Evolutionary conservation across 2,329 filamentous ascomycete genomes (phyloP).

Genomic region (Aspergillus sp.): DNA sequence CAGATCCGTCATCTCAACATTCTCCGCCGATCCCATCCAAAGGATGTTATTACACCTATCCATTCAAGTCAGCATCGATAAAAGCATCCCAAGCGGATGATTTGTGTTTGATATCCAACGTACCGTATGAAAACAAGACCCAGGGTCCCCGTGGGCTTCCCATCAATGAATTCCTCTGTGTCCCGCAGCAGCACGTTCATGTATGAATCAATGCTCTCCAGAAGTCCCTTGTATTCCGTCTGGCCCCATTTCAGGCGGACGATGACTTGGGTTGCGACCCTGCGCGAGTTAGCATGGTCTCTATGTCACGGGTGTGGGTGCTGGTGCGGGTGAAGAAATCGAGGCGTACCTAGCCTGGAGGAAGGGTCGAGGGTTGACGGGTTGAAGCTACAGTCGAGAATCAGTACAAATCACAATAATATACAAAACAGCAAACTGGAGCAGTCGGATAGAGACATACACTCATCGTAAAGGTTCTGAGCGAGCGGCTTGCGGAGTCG

Average conservation of each 20-base stretch:
- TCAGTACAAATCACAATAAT: slow-evolving; percentile 18
- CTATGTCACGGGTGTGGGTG: too few relatives aligned
- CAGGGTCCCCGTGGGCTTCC: slow-evolving; percentile 78
- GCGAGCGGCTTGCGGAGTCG: slow-evolving; percentile 7
- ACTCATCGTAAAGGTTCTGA: slow-evolving; percentile 31
- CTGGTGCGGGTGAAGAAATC: neutral
- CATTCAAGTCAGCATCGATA: neutral
- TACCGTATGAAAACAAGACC: slow-evolving; percentile 92
- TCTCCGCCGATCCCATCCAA: slow-evolving; percentile 69
- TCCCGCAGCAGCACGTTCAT: slow-evolving; percentile 96
- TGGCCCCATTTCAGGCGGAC: slow-evolving; percentile 97
- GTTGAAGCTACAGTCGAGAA: slow-evolving; percentile 66
- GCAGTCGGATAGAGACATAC: slow-evolving; percentile 22
- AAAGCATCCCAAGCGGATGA: neutral
- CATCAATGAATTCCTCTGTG: slow-evolving; percentile 89
- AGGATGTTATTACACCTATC: slow-evolving; percentile 92
- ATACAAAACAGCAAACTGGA: slow-evolving; percentile 20
- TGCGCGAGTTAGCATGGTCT: slow-evolving; percentile 34
- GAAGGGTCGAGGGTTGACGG: slow-evolving; percentile 94
- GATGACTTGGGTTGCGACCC: slow-evolving; percentile 85
- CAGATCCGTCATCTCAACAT: slow-evolving; percentile 49
- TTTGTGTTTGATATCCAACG: slow-evolving; percentile 20
- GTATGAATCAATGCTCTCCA: slow-evolving; percentile 94
- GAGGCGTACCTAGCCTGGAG: slow-evolving; percentile 82
- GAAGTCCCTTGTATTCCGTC: slow-evolving; percentile 91